These are phyloP conservation scores for Auriscalpium orientale DNA, from an alignment of 768 basidiomycete species.

Conservation along the genomic window DNA sequence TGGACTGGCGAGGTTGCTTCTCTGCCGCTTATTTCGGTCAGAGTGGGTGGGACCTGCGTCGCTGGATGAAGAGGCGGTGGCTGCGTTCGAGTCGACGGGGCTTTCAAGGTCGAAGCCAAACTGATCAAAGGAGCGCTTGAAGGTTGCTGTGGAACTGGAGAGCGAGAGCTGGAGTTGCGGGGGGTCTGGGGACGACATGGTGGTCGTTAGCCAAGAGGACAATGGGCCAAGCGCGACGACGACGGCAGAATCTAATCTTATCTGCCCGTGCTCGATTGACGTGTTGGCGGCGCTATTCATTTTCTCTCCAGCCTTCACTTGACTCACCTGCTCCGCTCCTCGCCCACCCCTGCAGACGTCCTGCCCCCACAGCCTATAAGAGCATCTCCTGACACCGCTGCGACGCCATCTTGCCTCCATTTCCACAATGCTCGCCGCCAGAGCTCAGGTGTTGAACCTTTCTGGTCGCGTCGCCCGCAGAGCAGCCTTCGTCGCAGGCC, in stretches of 20 bases:
- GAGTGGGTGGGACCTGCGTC: constrained; percentile 10
- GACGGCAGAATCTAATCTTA: background rate
- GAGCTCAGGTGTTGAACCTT: constrained; percentile 13
- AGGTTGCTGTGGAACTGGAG: constrained; percentile 42
- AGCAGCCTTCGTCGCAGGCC: constrained; percentile 38
- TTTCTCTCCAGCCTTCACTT: background rate
- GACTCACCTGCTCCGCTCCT: background rate
- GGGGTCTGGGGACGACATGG: constrained; percentile 27
- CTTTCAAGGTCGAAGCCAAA: constrained; percentile 51
- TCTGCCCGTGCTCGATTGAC: background rate
- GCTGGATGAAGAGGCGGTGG: constrained; percentile 22
- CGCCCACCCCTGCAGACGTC: background rate
- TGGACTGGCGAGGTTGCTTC: constrained; percentile 10
- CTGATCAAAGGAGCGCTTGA: constrained; percentile 54
- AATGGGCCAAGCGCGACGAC: background rate
- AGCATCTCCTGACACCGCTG: too few relatives aligned
- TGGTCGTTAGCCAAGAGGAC: constrained; percentile 12
- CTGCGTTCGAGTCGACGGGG: constrained; percentile 24
- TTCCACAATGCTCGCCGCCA: constrained; percentile 23
- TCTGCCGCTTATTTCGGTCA: constrained; percentile 14
- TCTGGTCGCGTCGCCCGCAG: constrained; percentile 30
- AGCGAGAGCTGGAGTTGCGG: constrained; percentile 49
- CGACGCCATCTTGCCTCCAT: background rate
- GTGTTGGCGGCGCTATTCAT: too few relatives aligned
- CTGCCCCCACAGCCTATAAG: too few relatives aligned